Conservation (phyloP, 1,284 basidiomycete genomes). For the Sanghuangporus sanghuang region DNA sequence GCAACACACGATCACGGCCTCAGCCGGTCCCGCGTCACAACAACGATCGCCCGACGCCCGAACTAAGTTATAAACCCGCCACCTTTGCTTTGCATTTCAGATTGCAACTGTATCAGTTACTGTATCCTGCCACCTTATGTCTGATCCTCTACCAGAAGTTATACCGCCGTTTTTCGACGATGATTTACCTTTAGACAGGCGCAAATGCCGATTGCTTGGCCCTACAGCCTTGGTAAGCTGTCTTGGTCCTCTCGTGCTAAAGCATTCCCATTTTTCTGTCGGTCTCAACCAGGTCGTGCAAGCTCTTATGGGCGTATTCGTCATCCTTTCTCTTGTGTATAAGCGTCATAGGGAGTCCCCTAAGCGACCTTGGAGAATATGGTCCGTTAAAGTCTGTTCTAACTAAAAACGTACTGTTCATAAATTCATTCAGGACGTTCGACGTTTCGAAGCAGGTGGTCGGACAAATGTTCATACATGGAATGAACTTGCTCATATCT, state of each 20-base stretch:
- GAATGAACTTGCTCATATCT: constrained; percentile 80
- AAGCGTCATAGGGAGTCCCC: constrained; percentile 86
- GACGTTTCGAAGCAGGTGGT: constrained; percentile 91
- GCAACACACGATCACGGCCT: neutral
- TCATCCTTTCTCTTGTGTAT: constrained; percentile 79
- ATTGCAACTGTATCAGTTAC: neutral
- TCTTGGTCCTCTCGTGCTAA: neutral
- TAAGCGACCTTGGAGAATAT: constrained; percentile 89
- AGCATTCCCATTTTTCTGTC: neutral
- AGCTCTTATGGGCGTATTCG: constrained; percentile 82
- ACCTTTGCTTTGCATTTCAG: constrained; percentile 10
- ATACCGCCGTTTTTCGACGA: constrained; percentile 5
- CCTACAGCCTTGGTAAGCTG: constrained; percentile 58
- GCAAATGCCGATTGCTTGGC: constrained; percentile 59
- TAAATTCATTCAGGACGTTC: constrained; percentile 52
- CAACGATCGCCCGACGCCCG: constrained; percentile 5
- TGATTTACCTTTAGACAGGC: constrained; percentile 48
- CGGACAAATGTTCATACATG: constrained; percentile 89
- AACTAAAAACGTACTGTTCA: neutral
- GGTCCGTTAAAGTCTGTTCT: constrained; percentile 41
- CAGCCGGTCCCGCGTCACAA: neutral
- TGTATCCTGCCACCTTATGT: neutral
- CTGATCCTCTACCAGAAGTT: neutral
- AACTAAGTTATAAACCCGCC: neutral
- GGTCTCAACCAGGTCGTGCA: constrained; percentile 58